Evolutionary conservation across 345 rosid genomes (phyloP).

Genomic region (Lepidium didymum): DNA sequence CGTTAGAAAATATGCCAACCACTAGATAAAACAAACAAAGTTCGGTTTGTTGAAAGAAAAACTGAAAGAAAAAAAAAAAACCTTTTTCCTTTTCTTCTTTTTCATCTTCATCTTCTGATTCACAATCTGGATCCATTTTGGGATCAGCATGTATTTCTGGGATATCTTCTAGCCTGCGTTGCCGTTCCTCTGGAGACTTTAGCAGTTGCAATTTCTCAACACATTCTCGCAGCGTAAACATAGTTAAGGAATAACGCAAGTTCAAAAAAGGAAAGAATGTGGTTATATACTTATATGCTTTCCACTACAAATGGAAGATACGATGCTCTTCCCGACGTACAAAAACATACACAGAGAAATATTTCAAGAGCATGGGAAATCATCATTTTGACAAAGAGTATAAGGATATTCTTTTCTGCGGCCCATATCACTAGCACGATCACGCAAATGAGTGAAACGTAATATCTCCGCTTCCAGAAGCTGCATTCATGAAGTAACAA

Average conservation of each 20-base stretch:
- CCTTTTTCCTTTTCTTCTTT: slow-evolving; percentile 70
- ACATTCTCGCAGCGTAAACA: slow-evolving; percentile 89
- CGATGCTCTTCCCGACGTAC: neutral
- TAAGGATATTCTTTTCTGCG: slow-evolving; percentile 98
- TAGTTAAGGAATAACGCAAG: slow-evolving; percentile 49
- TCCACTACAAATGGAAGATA: neutral
- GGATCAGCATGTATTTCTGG: slow-evolving; percentile 97
- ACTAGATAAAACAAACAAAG: neutral
- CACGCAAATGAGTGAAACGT: slow-evolving; percentile 89
- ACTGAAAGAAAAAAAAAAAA: slow-evolving; percentile 1
- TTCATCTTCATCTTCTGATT: slow-evolving; percentile 77
- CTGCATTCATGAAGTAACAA: slow-evolving; percentile 42
- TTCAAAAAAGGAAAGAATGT: neutral
- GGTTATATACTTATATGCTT: neutral
- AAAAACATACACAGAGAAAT: slow-evolving; percentile 10
- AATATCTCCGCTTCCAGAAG: slow-evolving; percentile 78
- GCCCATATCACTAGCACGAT: slow-evolving; percentile 98
- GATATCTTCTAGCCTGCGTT: slow-evolving; percentile 81
- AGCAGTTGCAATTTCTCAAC: slow-evolving; percentile 94
- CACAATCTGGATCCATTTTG: slow-evolving; percentile 94
- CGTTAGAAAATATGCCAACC: slow-evolving; percentile 2
- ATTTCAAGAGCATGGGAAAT: neutral
- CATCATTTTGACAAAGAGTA: neutral
- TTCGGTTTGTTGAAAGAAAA: neutral
- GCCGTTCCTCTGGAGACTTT: slow-evolving; percentile 92